phyloP scores from a whole-genome alignment of 768 basidiomycete species.

The Macrolepiota albuminosa region DNA sequence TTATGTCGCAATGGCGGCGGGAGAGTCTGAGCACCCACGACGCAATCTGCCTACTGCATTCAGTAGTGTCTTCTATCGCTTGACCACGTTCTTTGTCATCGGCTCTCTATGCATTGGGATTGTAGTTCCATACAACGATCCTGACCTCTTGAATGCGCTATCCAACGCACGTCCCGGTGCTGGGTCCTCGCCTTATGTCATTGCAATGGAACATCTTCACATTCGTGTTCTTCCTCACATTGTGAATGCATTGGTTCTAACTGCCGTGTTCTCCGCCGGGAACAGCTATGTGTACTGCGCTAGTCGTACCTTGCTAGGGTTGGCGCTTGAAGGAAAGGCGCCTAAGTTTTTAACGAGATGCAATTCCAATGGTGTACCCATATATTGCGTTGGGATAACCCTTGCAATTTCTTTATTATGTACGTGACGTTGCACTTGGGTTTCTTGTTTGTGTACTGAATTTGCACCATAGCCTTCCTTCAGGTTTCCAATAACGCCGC shows the following conservation, averaged over 20 bases:
- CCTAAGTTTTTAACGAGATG: slow-evolving; percentile 50
- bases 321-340: slow-evolving; percentile 59
- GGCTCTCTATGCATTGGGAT: slow-evolving; percentile 71
- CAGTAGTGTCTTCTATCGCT: slow-evolving; percentile 72
- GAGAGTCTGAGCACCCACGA: slow-evolving; percentile 68
- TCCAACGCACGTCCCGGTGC: slow-evolving; percentile 54
- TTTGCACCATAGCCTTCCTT: slow-evolving; percentile 32
- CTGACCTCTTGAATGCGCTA: slow-evolving; percentile 43
- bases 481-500: slow-evolving; percentile 45
- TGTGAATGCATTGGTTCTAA: slow-evolving; percentile 67
- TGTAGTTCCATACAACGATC: slow-evolving; percentile 72
- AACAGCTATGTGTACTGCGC: slow-evolving; percentile 66
- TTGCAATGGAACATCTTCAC: slow-evolving; percentile 67
- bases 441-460: not conserved
- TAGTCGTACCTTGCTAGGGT: slow-evolving; percentile 45
- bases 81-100: slow-evolving; percentile 73
- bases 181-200: slow-evolving; percentile 78
- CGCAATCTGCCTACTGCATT: slow-evolving; percentile 69
- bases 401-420: slow-evolving; percentile 33
- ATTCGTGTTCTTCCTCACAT: slow-evolving; percentile 66
- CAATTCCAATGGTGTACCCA: slow-evolving; percentile 51
- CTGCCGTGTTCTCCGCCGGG: slow-evolving; percentile 67
- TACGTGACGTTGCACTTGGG: slow-evolving; percentile 15
- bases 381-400: slow-evolving; percentile 45
- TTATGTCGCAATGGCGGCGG: slow-evolving; percentile 57